phyloP scores from a whole-genome alignment of 257 asterid species.

The Nicotiana tomentosiformis region DNA sequence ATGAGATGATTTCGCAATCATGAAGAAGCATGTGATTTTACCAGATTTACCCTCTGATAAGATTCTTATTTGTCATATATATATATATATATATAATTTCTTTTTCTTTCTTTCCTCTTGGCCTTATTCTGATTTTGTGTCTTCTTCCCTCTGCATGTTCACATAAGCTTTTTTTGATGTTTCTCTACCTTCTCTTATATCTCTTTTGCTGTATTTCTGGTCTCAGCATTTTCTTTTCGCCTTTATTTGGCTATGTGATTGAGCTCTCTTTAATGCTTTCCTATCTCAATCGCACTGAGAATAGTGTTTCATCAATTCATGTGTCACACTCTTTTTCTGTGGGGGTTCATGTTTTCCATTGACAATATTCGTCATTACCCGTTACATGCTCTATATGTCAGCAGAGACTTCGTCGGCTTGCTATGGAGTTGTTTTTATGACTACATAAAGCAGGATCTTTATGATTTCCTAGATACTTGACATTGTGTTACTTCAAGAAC shows the following conservation, averaged over 20 bases:
- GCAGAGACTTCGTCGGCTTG: not conserved
- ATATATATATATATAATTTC: no score
- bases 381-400: not conserved
- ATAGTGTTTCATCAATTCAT: no score
- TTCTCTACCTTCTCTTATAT: not conserved
- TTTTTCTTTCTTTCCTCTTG: not conserved
- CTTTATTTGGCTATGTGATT: no score
- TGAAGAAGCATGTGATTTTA: no score
- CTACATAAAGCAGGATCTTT: not conserved
- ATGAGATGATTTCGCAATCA: no score
- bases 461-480: not conserved
- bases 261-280: no score
- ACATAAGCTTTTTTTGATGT: not conserved
- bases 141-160: not conserved
- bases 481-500: not conserved
- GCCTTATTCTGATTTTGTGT: not conserved
- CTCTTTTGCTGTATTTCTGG: no score
- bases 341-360: not conserved
- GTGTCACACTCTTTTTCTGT: no score
- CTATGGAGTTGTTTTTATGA: not conserved
- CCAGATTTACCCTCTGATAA: no score
- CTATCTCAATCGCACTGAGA: no score
- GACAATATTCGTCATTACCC: not conserved
- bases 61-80: no score
- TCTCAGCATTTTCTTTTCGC: no score